phyloP scores from a whole-genome alignment of 139 green algal species.

The Tetratostichococcus sp. region DNA sequence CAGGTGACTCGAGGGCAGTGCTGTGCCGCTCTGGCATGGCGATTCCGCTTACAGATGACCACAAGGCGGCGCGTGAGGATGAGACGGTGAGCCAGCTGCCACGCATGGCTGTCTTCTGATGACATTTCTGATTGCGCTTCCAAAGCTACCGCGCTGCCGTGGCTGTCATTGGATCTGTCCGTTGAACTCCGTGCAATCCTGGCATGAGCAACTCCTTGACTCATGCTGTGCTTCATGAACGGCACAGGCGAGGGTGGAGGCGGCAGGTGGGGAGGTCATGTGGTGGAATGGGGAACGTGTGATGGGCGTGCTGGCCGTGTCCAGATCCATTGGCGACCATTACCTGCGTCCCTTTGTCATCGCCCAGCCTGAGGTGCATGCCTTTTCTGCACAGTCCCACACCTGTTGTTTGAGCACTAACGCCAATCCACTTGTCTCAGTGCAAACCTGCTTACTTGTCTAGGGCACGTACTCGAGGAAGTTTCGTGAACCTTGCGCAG shows the following conservation, averaged over 20 bases:
- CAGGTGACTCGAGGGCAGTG: constrained; percentile 59
- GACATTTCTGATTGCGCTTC: not conserved
- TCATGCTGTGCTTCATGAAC: too few species aligned
- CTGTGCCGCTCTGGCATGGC: constrained; percentile 47
- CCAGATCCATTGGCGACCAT: constrained; percentile 69
- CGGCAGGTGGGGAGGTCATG: constrained; percentile 71
- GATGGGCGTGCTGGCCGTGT: constrained; percentile 80
- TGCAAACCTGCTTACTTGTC: too few species aligned
- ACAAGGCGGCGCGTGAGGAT: constrained; percentile 64
- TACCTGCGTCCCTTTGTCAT: constrained; percentile 65
- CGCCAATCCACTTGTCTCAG: too few species aligned
- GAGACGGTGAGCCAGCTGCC: constrained; percentile 36
- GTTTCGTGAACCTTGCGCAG: too few species aligned
- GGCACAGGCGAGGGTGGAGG: constrained; percentile 55
- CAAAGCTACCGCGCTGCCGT: too few species aligned
- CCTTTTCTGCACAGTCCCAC: not conserved
- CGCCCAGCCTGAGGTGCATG: constrained; percentile 55
- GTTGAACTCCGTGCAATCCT: too few species aligned
- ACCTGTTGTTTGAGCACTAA: too few species aligned
- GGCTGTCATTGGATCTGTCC: too few species aligned
- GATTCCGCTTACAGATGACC: constrained; percentile 59
- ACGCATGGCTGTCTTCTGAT: not conserved
- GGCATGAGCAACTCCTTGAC: not conserved
- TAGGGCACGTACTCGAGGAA: too few species aligned
- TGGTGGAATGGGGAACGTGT: constrained; percentile 78